Evolutionary conservation across 768 basidiomycete species (phyloP), one percentile per base, ranked within the genome.

Genomic region (Lactarius sp.): DNA sequence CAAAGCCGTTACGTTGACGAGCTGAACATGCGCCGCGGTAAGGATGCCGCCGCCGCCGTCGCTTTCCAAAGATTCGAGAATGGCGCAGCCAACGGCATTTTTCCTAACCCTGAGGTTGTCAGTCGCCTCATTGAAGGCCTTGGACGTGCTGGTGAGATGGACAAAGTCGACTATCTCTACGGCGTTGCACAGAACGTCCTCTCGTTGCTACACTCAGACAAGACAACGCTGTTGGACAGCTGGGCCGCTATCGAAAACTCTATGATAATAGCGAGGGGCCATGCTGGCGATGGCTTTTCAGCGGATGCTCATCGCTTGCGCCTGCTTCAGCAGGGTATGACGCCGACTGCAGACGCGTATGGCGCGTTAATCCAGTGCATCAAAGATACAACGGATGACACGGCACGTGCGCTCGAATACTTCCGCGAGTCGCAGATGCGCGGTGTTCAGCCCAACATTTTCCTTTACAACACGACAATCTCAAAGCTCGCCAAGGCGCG

Each of bases 391-490:
- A 98, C 97, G 12, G 96, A 98, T 74, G 96, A 98, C 69, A 88
- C 94, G 0, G 82, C 86, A 3, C 91, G 94, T 66, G 95, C 94
- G 0, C 78, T 94, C 74, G 81, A 85, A 36, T 81, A 98, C 36
- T 98, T 88, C 77, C 77, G 86, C 34, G 95, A 99, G 74, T 81
- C 88, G 22, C 81, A 85, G 64, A 73, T 76, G 50, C 81, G 83
- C 33, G 85, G 85, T 9, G 90, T 96, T 44, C 68, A 70, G 37
- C 88, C 93, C 16, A 94, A 92, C 71, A 80, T 88, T 52, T 99
- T 88, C 76, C 83, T 99, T 44, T 99, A 90, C 80, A 98, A 99
- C 78, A 98, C 92, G 69, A 88, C 95, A 76, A 98, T 99, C 75
- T 94, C 92, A 66, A 95, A 96, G 77, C 82, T 99, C 10, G 87